Evolutionary conservation across 495 filamentous ascomycete genomes (phyloP), one percentile per base, ranked within the genome.

Genomic region (Daldinia decipiens): DNA sequence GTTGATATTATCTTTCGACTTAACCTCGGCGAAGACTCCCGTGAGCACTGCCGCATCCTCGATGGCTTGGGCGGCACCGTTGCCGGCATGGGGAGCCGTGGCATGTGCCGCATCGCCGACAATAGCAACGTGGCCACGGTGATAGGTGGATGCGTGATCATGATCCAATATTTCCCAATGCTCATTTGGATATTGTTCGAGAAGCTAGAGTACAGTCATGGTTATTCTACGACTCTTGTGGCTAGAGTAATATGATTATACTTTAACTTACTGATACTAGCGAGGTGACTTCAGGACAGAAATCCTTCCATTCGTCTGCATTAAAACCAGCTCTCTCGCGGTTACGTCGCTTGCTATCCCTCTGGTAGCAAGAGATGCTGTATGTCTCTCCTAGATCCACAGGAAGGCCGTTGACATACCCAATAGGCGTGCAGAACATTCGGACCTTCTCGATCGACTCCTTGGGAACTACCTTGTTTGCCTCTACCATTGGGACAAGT

Each of bases 401-500:
- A 6, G 52, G 52, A 4, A 55, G n/a, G 15, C 52, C 52, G 3
- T 55, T 55, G 15, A 55, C 31, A n/a, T 55, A 55, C 31, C 52
- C 52, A 13, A 55, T 55, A 19, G 52, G 52, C 15, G 52, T 55
- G 11, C 52, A 55, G 7, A 55, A 55, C 52, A 55, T 55, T 4
- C 52, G 52, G n/a, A 55, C 52, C 1, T 34, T 34, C 52, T 55
- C 52, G n/a, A 55, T 55, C 0, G 52, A 55, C 52, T 47, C 43
- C 43, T 21, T 47, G 3, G 43, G 43, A 47, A 47, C 19, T 3
- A 24, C 43, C 19, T 47, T 11, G 9, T 11, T 24, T 47, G 43
- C 43, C 11, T 24, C 19, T 21, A 1, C 1, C 43, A 47, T 47
- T 1, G 19, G 43, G 19, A 47, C 43, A 1, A 11, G 19, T 3